Evolutionary conservation across 2,329 filamentous ascomycete species (phyloP).

Genomic region (Rhinocladiella mackenziei): DNA sequence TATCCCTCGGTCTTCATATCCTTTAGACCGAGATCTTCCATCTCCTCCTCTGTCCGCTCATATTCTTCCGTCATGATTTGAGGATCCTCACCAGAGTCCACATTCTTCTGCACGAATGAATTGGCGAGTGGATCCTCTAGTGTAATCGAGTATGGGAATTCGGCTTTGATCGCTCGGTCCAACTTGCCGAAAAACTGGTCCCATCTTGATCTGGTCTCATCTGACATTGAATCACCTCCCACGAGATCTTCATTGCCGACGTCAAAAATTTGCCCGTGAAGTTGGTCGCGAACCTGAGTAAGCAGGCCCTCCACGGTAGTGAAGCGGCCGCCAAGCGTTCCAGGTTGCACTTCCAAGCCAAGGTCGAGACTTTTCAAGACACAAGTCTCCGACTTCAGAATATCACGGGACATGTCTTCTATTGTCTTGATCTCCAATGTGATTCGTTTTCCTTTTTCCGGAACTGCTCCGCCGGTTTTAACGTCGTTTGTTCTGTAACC

Average conservation of each 20-base stretch:
- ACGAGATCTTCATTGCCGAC: slow-evolving; percentile 52
- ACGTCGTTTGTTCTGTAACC: slow-evolving; percentile 96
- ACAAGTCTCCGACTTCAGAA: slow-evolving; percentile 94
- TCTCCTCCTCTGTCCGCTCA: slow-evolving; percentile 81
- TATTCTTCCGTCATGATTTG: slow-evolving; percentile 81
- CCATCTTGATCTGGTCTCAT: slow-evolving; percentile 68
- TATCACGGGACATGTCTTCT: slow-evolving; percentile 81
- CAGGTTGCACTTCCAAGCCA: slow-evolving; percentile 80
- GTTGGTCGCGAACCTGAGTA: slow-evolving; percentile 85
- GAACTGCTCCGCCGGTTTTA: slow-evolving; percentile 92
- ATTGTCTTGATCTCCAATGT: slow-evolving; percentile 65
- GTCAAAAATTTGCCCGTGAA: slow-evolving; percentile 84
- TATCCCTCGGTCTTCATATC: slow-evolving; percentile 95
- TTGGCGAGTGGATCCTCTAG: slow-evolving; percentile 85
- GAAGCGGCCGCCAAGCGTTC: slow-evolving; percentile 91
- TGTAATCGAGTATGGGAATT: slow-evolving; percentile 74
- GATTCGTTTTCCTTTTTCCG: slow-evolving; percentile 78
- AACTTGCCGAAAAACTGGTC: slow-evolving; percentile 73
- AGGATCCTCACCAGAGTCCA: slow-evolving; percentile 63
- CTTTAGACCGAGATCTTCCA: slow-evolving; percentile 82
- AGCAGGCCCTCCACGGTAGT: slow-evolving; percentile 93
- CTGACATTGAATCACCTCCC: slow-evolving; percentile 74
- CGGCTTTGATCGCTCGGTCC: slow-evolving; percentile 71
- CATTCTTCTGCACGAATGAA: slow-evolving; percentile 88
- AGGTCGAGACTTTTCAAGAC: slow-evolving; percentile 82